phyloP scores from a whole-genome alignment of 129 eudicot species.

The Flaveria bidentis region DNA sequence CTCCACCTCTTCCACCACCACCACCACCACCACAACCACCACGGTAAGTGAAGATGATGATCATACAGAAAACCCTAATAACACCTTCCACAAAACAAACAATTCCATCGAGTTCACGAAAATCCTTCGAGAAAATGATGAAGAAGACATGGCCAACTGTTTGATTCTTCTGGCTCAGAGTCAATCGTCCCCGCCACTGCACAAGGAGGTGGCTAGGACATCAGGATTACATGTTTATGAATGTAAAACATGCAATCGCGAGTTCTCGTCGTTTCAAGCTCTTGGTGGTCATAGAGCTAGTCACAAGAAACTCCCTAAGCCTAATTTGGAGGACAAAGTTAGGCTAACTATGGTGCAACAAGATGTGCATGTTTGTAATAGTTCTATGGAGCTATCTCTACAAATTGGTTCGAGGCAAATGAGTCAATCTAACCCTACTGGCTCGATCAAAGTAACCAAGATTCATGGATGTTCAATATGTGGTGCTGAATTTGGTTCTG shows the following conservation, averaged over 20 bases:
- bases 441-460: conserved; percentile 37
- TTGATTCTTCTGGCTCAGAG: conserved; percentile 80
- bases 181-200: conserved; percentile 20
- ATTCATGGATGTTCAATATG: conserved; percentile 85
- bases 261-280: conserved; percentile 84
- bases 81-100: conserved; percentile 22
- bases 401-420: conserved; percentile 36
- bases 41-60: conserved; percentile 14
- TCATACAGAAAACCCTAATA: conserved; percentile 21
- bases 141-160: conserved; percentile 83
- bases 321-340: conserved; percentile 25
- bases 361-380: conserved; percentile 18
- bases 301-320: conserved; percentile 73
- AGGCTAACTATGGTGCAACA: conserved; percentile 5
- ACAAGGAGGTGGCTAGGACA: background rate
- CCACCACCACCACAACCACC: background rate
- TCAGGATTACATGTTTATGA: conserved; percentile 41
- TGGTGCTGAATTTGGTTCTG: conserved; percentile 78
- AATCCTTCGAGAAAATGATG: conserved; percentile 53
- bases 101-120: conserved; percentile 41
- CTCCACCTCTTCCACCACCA: conserved; percentile 40
- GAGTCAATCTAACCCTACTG: conserved; percentile 19
- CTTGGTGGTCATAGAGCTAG: conserved; percentile 96
- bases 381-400: conserved; percentile 47
- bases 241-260: conserved; percentile 76